A percentile compares a stretch with the other conserved stretches of the same genome.
These are phyloP conservation scores for Cornus florida DNA, from an alignment of 148 eudicot genomes.

Conservation along the genomic window DNA sequence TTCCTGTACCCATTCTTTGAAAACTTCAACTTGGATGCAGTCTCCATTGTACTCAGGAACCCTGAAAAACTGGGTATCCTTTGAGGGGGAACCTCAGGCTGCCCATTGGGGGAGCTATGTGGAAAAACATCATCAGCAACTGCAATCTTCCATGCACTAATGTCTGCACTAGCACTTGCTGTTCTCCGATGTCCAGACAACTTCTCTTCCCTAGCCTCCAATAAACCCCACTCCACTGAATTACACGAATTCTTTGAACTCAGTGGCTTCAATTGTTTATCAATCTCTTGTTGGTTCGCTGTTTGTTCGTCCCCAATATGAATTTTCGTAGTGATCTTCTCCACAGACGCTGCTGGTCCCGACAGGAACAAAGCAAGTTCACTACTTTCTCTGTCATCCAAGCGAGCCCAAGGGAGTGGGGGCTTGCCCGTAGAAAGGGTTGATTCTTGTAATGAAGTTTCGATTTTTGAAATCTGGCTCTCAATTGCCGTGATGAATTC, in stretches of 20 bases:
- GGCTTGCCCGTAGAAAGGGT: constrained; percentile 48
- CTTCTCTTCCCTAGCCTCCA: constrained; percentile 44
- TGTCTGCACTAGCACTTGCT: constrained; percentile 79
- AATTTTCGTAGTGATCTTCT: constrained; percentile 21
- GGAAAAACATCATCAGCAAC: constrained; percentile 42
- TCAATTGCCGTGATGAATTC: constrained; percentile 66
- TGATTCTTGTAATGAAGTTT: constrained; percentile 43
- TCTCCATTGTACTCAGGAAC: constrained; percentile 56
- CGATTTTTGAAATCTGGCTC: constrained; percentile 50
- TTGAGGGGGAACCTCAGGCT: constrained; percentile 42
- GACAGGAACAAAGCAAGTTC: constrained; percentile 78
- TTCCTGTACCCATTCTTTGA: constrained; percentile 71
- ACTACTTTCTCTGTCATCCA: constrained; percentile 69
- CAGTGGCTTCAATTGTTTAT: constrained; percentile 18
- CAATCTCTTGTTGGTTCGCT: constrained; percentile 24
- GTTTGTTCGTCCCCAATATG: constrained; percentile 19
- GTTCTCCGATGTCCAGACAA: constrained; percentile 64
- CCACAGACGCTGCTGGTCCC: constrained; percentile 29
- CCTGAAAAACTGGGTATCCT: constrained; percentile 69
- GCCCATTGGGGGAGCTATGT: constrained; percentile 30
- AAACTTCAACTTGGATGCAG: constrained; percentile 52
- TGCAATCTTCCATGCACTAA: constrained; percentile 57
- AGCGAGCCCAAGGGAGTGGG: constrained; percentile 58
- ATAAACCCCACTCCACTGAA: constrained; percentile 21
- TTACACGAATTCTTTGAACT: constrained; percentile 24